Percentiles rank a stretch among this genome's conserved stretches.
phyloP scores from a whole-genome alignment of 2,329 filamentous ascomycete species.

The Podosphaera xanthii region DNA sequence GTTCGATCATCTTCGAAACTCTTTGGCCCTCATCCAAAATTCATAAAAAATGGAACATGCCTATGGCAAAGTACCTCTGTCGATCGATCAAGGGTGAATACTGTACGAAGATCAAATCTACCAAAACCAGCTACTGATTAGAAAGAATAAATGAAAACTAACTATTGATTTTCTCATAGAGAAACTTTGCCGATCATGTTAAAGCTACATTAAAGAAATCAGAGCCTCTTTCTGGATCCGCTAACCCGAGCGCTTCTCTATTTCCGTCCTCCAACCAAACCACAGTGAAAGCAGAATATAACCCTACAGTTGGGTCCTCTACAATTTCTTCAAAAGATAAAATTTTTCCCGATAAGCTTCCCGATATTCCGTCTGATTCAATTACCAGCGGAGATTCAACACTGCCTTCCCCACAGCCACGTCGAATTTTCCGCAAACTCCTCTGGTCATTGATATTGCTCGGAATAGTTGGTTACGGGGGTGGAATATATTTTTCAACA shows the following conservation, averaged over 20 bases:
- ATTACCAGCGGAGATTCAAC: constrained; percentile 19
- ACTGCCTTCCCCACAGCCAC: constrained; percentile 25
- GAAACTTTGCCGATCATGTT: constrained; percentile 31
- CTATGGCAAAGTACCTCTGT: constrained; percentile 31
- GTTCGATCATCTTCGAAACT: constrained; percentile 37
- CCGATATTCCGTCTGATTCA: constrained; percentile 24
- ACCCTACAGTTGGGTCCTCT: not conserved
- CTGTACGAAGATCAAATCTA: constrained; percentile 17
- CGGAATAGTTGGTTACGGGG: constrained; percentile 56
- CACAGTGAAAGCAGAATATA: constrained; percentile 6
- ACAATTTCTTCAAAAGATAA: constrained; percentile 4
- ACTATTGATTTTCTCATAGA: constrained; percentile 20
- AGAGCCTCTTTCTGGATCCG: constrained; percentile 27
- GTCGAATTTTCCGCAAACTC: constrained; percentile 52
- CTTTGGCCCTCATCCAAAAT: constrained; percentile 30
- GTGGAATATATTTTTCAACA: constrained; percentile 79
- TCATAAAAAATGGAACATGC: constrained; percentile 27
- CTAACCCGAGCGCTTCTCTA: constrained; percentile 16
- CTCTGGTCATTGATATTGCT: constrained; percentile 57
- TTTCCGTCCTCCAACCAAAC: constrained; percentile 17
- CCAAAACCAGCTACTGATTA: constrained; percentile 3
- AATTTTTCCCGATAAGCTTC: constrained; percentile 23
- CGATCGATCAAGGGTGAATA: constrained; percentile 16
- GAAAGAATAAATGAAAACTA: constrained; percentile 4
- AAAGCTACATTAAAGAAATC: constrained; percentile 25